These are phyloP conservation scores for Gyromitra esculenta DNA, from an alignment of 2,329 filamentous ascomycete species.

Conservation along the genomic window DNA sequence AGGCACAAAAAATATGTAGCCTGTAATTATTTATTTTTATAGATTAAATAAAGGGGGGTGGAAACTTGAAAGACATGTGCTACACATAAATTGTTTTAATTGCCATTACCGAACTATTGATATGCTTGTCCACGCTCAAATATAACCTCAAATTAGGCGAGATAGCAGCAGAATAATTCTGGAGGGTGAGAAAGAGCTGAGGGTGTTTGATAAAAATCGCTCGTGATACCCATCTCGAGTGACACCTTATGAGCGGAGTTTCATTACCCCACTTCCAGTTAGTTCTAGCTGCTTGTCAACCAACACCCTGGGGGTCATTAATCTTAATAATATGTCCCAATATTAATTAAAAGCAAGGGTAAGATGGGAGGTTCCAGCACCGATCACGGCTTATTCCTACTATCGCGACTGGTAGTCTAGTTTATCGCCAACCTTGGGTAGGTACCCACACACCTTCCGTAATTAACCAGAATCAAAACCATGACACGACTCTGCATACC, in stretches of 20 bases:
- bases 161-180: not conserved
- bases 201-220: not conserved
- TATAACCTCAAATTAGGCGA: not conserved
- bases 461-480: conserved; percentile 14
- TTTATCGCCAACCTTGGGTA: not conserved
- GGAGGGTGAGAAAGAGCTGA: not conserved
- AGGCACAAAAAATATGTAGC: too few relatives aligned
- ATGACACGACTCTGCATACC: conserved; percentile 13
- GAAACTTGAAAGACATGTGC: too few relatives aligned
- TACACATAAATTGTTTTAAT: too few relatives aligned
- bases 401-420: conserved; percentile 1
- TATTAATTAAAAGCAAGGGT: not conserved
- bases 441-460: not conserved
- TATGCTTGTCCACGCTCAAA: not conserved
- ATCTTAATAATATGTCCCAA: not conserved
- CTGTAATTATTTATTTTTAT: too few relatives aligned
- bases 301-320: not conserved
- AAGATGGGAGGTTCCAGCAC: not conserved
- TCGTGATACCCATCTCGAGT: not conserved
- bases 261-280: not conserved
- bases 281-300: not conserved
- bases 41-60: too few relatives aligned
- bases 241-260: not conserved
- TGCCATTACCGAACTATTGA: too few relatives aligned
- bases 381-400: conserved; percentile 8